Conservation (phyloP, 2,329 filamentous ascomycete species). For the Arthroderma uncinatum region DNA sequence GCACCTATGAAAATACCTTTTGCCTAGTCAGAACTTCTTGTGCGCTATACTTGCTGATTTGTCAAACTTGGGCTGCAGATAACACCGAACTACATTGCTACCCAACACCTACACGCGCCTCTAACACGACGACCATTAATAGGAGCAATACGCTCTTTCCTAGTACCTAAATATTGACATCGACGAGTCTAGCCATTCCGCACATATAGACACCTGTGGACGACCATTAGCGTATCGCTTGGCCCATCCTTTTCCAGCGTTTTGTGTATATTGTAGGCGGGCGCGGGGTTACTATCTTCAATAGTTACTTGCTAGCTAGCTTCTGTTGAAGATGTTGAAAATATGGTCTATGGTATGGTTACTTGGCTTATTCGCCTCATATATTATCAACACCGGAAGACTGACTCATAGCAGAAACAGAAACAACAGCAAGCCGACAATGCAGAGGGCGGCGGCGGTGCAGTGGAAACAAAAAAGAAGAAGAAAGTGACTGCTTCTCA, state of each 20-base stretch:
- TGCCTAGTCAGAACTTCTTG: neutral
- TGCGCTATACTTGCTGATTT: neutral
- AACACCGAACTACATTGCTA: neutral
- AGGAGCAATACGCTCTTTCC: neutral
- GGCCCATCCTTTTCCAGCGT: no score
- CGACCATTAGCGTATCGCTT: no score
- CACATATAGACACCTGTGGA: neutral
- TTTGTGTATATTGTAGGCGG: no score
- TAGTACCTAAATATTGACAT: neutral
- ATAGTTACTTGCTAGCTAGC: neutral
- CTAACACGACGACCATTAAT: neutral
- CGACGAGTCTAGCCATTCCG: neutral
- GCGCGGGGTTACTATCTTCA: neutral
- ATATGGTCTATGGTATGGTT: constrained; percentile 91
- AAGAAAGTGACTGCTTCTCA: constrained; percentile 98
- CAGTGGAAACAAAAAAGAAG: constrained; percentile 57
- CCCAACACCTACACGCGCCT: neutral
- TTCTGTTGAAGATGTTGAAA: constrained; percentile 67
- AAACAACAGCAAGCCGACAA: constrained; percentile 96
- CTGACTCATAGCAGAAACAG: constrained; percentile 40
- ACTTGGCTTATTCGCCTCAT: neutral
- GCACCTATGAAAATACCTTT: neutral
- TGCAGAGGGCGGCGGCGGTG: constrained; percentile 64
- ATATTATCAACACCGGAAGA: constrained; percentile 14
- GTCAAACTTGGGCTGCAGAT: neutral